These are phyloP conservation scores for Aphanoascus verrucosus DNA, from an alignment of 2,329 filamentous ascomycete species.

Conservation along the genomic window DNA sequence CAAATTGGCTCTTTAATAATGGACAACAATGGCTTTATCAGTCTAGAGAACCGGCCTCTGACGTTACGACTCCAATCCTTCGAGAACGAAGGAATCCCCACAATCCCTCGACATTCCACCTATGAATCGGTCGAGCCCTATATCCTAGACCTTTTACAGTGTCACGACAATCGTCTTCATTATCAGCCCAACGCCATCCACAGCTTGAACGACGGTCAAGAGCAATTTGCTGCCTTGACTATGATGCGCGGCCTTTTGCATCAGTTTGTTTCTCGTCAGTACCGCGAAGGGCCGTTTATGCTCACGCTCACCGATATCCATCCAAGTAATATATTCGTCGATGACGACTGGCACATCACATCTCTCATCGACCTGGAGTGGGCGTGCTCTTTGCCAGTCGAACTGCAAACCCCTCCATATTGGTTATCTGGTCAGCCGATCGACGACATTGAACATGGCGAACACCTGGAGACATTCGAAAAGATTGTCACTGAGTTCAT, in stretches of 20 bases:
- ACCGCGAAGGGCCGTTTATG: slow-evolving; percentile 24
- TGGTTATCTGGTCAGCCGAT: slow-evolving; percentile 21
- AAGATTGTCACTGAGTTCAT: slow-evolving; percentile 12
- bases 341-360: slow-evolving; percentile 27
- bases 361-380: slow-evolving; percentile 29
- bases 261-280: not conserved
- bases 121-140: slow-evolving; percentile 22
- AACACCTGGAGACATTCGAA: slow-evolving; percentile 13
- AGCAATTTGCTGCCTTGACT: slow-evolving; percentile 25
- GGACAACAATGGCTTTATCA: slow-evolving; percentile 19
- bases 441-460: not conserved
- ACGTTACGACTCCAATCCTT: slow-evolving; percentile 19
- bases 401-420: slow-evolving; percentile 23
- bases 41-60: slow-evolving; percentile 20
- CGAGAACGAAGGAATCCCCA: slow-evolving; percentile 23
- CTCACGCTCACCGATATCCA: slow-evolving; percentile 26
- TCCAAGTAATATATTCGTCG: slow-evolving; percentile 26
- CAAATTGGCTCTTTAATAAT: slow-evolving; percentile 29
- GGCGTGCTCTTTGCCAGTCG: slow-evolving; percentile 17
- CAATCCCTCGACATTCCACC: slow-evolving; percentile 20
- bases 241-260: slow-evolving; percentile 19
- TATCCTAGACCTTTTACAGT: slow-evolving; percentile 20
- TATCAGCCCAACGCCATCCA: slow-evolving; percentile 23
- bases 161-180: slow-evolving; percentile 22
- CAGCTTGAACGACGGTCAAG: slow-evolving; percentile 18